Conservation (phyloP, 495 filamentous ascomycete species). For the Collariella sp. region DNA sequence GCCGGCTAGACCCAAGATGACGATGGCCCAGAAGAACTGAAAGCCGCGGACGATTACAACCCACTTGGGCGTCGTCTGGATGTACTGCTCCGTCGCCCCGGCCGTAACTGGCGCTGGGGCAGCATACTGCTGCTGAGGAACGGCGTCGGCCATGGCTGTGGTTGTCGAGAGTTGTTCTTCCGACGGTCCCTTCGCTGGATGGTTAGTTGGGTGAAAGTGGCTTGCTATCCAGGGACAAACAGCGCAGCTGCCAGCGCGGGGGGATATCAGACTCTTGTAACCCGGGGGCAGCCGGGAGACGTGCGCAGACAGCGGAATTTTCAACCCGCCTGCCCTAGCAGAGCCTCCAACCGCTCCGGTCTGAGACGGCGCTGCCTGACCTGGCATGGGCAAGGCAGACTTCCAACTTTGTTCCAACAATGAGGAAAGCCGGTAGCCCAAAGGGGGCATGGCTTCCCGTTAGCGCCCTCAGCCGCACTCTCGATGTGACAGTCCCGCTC, state of each 20-base stretch:
- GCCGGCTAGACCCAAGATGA: slow-evolving; percentile 32
- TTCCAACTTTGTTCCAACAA: not conserved
- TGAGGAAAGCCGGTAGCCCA: not conserved
- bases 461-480: slow-evolving; percentile 8
- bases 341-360: not conserved
- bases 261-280: not conserved
- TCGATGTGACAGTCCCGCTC: not conserved
- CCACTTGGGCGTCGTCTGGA: slow-evolving; percentile 31
- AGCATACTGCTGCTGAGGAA: not conserved
- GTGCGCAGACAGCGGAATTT: not conserved
- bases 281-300: not conserved
- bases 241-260: no score
- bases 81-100: slow-evolving; percentile 6
- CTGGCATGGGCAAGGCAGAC: not conserved
- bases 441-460: not conserved
- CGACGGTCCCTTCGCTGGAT: not conserved
- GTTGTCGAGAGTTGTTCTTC: not conserved
- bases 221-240: not conserved
- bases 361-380: not conserved
- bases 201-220: not conserved
- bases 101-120: not conserved
- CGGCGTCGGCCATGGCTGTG: not conserved
- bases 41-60: slow-evolving; percentile 31
- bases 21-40: slow-evolving; percentile 32
- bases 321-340: not conserved